Conservation (phyloP, 2,329 filamentous ascomycete genomes). For the Plectosphaerella sp. region DNA sequence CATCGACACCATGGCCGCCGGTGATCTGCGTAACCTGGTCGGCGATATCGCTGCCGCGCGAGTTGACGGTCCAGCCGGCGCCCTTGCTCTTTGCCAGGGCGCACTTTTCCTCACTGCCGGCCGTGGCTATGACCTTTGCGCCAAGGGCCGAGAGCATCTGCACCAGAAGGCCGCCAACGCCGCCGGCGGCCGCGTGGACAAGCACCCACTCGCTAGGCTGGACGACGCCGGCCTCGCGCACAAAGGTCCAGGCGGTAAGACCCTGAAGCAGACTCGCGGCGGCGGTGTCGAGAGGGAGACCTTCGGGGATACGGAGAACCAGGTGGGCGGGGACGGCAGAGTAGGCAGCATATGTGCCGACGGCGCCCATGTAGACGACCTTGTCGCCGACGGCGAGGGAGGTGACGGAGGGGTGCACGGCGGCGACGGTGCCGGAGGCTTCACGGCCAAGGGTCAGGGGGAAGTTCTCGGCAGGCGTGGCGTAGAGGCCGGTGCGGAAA, state of each 20-base stretch:
- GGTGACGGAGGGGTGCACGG: constrained; percentile 47
- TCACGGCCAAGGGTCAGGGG: constrained; percentile 79
- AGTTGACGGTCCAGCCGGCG: constrained; percentile 69
- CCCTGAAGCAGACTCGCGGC: constrained; percentile 75
- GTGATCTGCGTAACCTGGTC: constrained; percentile 65
- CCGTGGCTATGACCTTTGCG: constrained; percentile 75
- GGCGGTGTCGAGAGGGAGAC: constrained; percentile 55
- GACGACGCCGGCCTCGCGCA: constrained; percentile 72
- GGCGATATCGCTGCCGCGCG: constrained; percentile 54
- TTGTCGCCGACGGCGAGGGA: constrained; percentile 61
- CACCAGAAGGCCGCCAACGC: constrained; percentile 70
- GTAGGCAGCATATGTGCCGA: constrained; percentile 52
- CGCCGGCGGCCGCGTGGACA: constrained; percentile 81
- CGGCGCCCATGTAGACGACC: constrained; percentile 62
- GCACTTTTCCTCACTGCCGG: constrained; percentile 68
- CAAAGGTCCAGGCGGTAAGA: constrained; percentile 74
- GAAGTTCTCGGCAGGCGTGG: constrained; percentile 46
- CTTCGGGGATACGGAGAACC: constrained; percentile 59
- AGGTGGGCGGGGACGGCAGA: constrained; percentile 47
- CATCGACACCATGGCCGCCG: constrained; percentile 65
- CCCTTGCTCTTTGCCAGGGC: constrained; percentile 65
- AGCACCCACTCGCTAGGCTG: constrained; percentile 76
- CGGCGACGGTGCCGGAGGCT: constrained; percentile 66
- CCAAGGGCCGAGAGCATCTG: constrained; percentile 71
- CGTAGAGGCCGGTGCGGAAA: constrained; percentile 82